Conservation (phyloP, 2,329 filamentous ascomycete genomes). For the Daldinia eschscholtzii region DNA sequence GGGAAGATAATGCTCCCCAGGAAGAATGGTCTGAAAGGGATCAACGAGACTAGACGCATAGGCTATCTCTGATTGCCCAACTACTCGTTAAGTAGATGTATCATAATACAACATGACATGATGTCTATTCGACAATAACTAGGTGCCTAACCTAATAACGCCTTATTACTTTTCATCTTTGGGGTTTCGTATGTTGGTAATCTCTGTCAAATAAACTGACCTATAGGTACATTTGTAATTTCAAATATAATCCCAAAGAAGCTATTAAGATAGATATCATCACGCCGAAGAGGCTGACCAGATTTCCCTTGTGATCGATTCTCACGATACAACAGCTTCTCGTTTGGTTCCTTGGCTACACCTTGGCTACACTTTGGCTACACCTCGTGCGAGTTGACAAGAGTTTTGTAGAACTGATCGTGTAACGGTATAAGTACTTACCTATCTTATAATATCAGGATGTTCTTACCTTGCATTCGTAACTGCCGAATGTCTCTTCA, state of each 20-base stretch:
- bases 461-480: conserved; percentile 1
- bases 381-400: too few relatives aligned
- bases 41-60: conserved; percentile 16
- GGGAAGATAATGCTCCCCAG: conserved; percentile 7
- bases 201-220: background rate
- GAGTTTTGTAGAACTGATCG: background rate
- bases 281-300: background rate
- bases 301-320: background rate
- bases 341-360: background rate
- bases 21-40: conserved; percentile 18
- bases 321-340: background rate
- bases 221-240: background rate
- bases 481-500: conserved; percentile 11
- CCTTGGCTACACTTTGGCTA: too few relatives aligned
- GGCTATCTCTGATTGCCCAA: conserved; percentile 23
- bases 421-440: conserved; percentile 5
- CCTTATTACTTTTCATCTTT: background rate
- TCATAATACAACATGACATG: conserved; percentile 34
- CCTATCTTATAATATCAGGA: background rate
- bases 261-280: background rate
- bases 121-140: conserved; percentile 17
- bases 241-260: background rate
- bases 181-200: background rate
- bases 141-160: background rate
- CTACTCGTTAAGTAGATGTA: conserved; percentile 37